Percentiles rank a stretch among this genome's conserved stretches.
phyloP scores from a whole-genome alignment of 352 stramenopile species.

The Phytopythium kandeliae region DNA sequence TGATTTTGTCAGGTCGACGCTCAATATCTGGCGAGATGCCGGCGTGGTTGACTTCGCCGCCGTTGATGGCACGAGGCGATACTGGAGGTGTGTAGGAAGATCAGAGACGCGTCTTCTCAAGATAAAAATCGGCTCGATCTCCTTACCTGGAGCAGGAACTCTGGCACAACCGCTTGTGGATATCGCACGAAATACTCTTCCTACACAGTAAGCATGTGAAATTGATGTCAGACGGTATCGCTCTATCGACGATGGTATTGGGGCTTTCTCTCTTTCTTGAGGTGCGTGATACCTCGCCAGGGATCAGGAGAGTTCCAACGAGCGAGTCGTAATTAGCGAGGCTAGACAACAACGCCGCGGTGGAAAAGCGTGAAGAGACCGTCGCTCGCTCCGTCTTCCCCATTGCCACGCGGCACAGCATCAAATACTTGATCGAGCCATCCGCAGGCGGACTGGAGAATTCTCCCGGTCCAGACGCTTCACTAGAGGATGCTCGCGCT shows the following conservation, averaged over 20 bases:
- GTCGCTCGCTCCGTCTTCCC: constrained; percentile 31
- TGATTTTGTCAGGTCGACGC: constrained; percentile 2
- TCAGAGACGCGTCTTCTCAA: not conserved
- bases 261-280: no score
- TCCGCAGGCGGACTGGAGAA: not conserved
- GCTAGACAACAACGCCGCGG: not conserved
- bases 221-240: no score
- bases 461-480: not conserved
- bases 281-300: constrained; percentile 18
- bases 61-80: not conserved
- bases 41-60: not conserved
- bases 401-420: constrained; percentile 67
- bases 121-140: not conserved
- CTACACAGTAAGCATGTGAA: no score
- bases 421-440: constrained; percentile 37
- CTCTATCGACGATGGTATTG: no score
- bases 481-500: not conserved
- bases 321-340: constrained; percentile 11
- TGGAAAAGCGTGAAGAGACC: not conserved
- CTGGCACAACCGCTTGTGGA: constrained; percentile 53
- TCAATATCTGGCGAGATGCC: not conserved
- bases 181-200: constrained; percentile 73
- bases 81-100: not conserved
- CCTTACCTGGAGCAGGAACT: constrained; percentile 53
- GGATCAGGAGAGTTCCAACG: constrained; percentile 34